Conservation (phyloP, 768 basidiomycete genomes). For the Boletus vinaceobasis region DNA sequence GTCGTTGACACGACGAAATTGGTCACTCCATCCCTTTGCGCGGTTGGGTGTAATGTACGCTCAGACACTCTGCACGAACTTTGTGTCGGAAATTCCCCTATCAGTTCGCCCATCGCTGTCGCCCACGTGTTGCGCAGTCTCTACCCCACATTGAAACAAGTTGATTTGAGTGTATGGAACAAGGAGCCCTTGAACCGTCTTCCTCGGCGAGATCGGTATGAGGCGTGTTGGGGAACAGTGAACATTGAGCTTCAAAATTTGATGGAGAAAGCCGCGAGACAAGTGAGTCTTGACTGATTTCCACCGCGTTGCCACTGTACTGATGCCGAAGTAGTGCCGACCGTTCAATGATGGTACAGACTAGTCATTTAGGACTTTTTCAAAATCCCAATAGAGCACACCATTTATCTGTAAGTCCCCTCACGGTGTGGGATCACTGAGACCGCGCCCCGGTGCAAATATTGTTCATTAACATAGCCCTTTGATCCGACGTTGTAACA, state of each 20-base stretch:
- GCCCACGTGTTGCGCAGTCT: conserved; percentile 10
- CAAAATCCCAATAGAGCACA: too few species aligned
- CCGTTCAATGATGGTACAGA: not conserved
- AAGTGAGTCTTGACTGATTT: not conserved
- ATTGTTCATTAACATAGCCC: too few species aligned
- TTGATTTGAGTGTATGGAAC: conserved; percentile 20
- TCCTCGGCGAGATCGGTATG: conserved; percentile 7
- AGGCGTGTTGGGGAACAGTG: conserved; percentile 17
- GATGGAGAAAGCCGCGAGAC: not conserved
- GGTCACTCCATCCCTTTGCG: not conserved
- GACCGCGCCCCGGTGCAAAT: too few species aligned
- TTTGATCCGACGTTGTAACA: not conserved
- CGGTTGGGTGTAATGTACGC: not conserved
- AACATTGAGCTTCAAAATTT: conserved; percentile 10
- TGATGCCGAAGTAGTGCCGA: not conserved
- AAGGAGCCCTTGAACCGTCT: conserved; percentile 11
- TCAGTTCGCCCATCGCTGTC: conserved; percentile 8
- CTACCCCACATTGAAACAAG: conserved; percentile 18
- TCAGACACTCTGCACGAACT: conserved; percentile 9
- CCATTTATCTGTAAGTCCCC: not conserved
- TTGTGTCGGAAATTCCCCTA: conserved; percentile 20
- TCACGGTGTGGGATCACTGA: not conserved
- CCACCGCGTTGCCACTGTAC: not conserved
- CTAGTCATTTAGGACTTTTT: not conserved
- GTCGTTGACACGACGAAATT: conserved; percentile 21